Percentiles rank a stretch among this genome's conserved stretches.
Evolutionary conservation across 345 rosid species (phyloP).

Genomic region (Citropsis articulata): DNA sequence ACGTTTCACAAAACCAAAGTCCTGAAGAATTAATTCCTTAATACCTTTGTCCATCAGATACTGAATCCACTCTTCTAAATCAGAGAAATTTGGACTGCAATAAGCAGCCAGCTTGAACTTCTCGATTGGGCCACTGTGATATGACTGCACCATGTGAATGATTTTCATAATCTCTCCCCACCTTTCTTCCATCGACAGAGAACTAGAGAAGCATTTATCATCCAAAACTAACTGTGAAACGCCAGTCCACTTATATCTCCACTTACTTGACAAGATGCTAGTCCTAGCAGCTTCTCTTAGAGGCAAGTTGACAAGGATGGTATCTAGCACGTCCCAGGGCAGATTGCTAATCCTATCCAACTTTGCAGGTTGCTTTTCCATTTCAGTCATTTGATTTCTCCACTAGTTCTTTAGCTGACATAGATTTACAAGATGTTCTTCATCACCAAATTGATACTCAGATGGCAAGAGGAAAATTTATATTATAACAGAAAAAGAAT

Average conservation of each 20-base stretch:
- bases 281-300: conserved; percentile 34
- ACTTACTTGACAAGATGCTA: conserved; percentile 29
- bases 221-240: conserved; percentile 31
- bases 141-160: conserved; percentile 15
- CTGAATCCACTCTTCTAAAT: conserved; percentile 24
- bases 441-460: neutral
- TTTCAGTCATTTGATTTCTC: neutral
- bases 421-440: neutral
- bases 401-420: neutral
- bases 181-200: conserved; percentile 13
- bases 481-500: neutral
- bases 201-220: conserved; percentile 25
- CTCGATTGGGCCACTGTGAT: conserved; percentile 25
- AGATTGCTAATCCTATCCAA: conserved; percentile 29
- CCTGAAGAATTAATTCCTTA: conserved; percentile 28
- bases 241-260: conserved; percentile 34
- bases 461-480: neutral
- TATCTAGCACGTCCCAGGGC: conserved; percentile 29
- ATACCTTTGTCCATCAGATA: conserved; percentile 17
- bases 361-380: conserved; percentile 16
- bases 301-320: conserved; percentile 26
- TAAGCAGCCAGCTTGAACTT: conserved; percentile 31
- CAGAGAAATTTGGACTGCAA: conserved; percentile 20
- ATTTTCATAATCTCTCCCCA: conserved; percentile 27
- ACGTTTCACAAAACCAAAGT: conserved; percentile 17